Conservation (phyloP, 2,329 filamentous ascomycete genomes). For the Diaporthe velutina region DNA sequence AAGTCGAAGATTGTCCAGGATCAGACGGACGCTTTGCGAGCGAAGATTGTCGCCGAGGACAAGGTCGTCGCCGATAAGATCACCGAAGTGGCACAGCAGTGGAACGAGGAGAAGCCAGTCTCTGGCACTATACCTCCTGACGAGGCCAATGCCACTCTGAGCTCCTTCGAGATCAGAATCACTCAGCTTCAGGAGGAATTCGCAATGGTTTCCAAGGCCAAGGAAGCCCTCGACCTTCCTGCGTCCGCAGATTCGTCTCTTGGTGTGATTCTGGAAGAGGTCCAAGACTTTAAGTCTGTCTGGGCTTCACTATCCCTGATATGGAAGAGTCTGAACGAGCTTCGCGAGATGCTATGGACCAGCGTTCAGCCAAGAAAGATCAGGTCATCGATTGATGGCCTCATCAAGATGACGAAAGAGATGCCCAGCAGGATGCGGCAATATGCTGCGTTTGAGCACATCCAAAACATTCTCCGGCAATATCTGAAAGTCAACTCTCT, state of each 20-base stretch:
- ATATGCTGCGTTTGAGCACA: slow-evolving; percentile 99
- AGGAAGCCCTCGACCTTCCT: slow-evolving; percentile 94
- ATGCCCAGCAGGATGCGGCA: slow-evolving; percentile 99
- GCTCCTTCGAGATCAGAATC: slow-evolving; percentile 86
- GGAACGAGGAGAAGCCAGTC: slow-evolving; percentile 97
- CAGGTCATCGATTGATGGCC: slow-evolving; percentile 85
- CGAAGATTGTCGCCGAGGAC: slow-evolving; percentile 95
- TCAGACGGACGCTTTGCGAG: slow-evolving; percentile 92
- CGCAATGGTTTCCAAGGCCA: slow-evolving; percentile 94
- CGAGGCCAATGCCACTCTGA: slow-evolving; percentile 85
- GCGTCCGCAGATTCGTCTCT: slow-evolving; percentile 85
- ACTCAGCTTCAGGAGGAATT: slow-evolving; percentile 88
- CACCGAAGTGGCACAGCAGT: slow-evolving; percentile 83
- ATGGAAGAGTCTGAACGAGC: slow-evolving; percentile 95
- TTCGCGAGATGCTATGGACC: slow-evolving; percentile 92
- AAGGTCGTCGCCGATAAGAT: slow-evolving; percentile 92
- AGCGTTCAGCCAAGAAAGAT: slow-evolving; percentile 96
- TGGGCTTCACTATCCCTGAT: slow-evolving; percentile 97
- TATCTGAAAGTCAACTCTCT: slow-evolving; percentile 92
- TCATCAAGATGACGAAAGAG: slow-evolving; percentile 98
- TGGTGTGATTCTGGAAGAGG: slow-evolving; percentile 89
- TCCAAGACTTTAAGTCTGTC: slow-evolving; percentile 98
- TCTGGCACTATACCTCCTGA: slow-evolving; percentile 94
- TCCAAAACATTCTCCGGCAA: slow-evolving; percentile 89
- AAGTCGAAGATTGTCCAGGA: slow-evolving; percentile 97